Percentiles rank a stretch among this genome's conserved stretches.
These are phyloP conservation scores for Voacanga thouarsii DNA, from an alignment of 257 asterid species.

Conservation along the genomic window DNA sequence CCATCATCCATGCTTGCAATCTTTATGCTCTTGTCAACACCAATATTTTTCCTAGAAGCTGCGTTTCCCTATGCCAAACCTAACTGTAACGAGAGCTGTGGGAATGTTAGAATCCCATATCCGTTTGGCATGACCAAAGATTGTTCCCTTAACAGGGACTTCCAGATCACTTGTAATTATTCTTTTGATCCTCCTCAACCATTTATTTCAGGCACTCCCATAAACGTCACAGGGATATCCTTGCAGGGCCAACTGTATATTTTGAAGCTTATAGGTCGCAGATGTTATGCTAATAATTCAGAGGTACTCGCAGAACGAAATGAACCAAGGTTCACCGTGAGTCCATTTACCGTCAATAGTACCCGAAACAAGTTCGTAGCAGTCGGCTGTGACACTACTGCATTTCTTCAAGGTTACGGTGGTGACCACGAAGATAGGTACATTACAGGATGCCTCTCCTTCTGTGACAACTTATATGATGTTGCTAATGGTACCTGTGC, in stretches of 20 bases:
- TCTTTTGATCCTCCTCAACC: constrained; percentile 7
- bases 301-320: too few relatives aligned
- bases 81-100: neutral
- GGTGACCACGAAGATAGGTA: neutral
- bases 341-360: neutral
- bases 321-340: fast-evolving
- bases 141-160: neutral
- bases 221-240: constrained; percentile 16
- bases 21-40: neutral
- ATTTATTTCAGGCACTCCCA: neutral
- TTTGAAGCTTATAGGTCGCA: neutral
- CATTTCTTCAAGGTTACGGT: neutral
- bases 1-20: neutral
- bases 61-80: neutral
- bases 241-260: constrained; percentile 18
- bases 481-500: constrained; percentile 17
- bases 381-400: constrained; percentile 1
- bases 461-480: neutral
- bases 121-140: neutral
- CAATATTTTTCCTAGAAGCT: neutral
- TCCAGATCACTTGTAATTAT: neutral
- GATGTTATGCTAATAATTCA: too few relatives aligned
- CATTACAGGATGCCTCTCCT: neutral
- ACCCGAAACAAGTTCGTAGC: constrained; percentile 5
- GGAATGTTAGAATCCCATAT: neutral